A percentile compares a stretch with the other conserved stretches of the same genome.
Evolutionary conservation across 495 filamentous ascomycete genomes (phyloP).

Genomic region (Oidiodendron maius): DNA sequence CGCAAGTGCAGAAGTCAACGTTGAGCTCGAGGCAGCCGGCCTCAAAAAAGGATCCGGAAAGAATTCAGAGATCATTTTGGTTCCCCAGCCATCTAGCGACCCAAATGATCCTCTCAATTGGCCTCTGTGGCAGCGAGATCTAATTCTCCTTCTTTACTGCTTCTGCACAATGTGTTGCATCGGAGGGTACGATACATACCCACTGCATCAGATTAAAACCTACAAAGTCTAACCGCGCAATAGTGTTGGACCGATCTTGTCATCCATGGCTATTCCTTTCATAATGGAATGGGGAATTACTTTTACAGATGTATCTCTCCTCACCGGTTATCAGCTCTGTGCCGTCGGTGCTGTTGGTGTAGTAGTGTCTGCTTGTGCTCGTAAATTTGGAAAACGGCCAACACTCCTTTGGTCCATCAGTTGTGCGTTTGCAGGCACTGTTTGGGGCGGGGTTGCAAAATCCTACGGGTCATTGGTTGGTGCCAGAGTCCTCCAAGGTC

Average conservation of each 20-base stretch:
- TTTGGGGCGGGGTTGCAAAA: neutral
- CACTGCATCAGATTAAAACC: neutral
- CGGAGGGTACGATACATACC: neutral
- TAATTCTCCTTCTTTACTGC: conserved; percentile 68
- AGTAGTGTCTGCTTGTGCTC: neutral
- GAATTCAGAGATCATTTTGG: conserved; percentile 49
- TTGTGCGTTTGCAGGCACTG: neutral
- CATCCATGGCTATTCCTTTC: neutral
- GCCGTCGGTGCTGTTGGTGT: conserved; percentile 1
- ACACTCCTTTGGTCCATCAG: neutral
- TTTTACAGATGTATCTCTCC: conserved; percentile 5
- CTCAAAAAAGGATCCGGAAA: conserved; percentile 1
- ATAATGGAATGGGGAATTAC: conserved; percentile 24
- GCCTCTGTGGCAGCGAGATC: conserved; percentile 77
- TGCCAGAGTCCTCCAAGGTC: conserved; percentile 32
- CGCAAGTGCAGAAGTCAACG: too few relatives aligned
- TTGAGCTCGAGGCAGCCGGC: too few relatives aligned
- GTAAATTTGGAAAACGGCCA: neutral
- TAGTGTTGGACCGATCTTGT: neutral
- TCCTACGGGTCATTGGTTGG: conserved; percentile 31
- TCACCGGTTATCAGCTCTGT: conserved; percentile 10
- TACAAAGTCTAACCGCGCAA: neutral
- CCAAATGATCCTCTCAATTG: conserved; percentile 74
- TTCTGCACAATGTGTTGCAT: conserved; percentile 58
- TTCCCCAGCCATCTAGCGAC: conserved; percentile 61